Evolutionary conservation across 352 stramenopile genomes (phyloP), one percentile per base, ranked within the genome.

Genomic region (Globisporangium nagaii): DNA sequence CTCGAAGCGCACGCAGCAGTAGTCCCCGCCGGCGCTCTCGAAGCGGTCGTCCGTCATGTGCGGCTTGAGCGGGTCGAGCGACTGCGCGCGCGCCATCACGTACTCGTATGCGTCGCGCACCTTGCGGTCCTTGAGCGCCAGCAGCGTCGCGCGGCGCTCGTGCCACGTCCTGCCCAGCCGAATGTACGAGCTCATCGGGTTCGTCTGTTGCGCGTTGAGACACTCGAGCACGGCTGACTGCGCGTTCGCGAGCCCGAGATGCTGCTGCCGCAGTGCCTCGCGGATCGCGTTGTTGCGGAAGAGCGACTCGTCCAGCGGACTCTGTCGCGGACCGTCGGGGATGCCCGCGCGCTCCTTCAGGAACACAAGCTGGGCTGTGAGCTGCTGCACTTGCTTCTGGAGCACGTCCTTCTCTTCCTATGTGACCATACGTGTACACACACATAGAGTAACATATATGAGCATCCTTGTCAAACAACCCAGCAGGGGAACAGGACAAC

Each of bases 1-100:
- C 37, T 84, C 74, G 48, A 84, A 84, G 43, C 77, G 79, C 19
- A 79, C 65, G 12, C 64, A 76, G 50, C 66, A 84, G n/a, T 59
- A 83, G 45, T 88, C 66, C 27, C 75, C 73, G 4, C 64, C 57
- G 0, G 52, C 25, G 0, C 61, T 73, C 52, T 79, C 70, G 48
- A 83, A 88, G 27, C 75, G 72, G 39, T 56, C 43, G 40, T 83
- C 72, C 10, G 70, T 58, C 27, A 70, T 66, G 60, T 71, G 77
- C 9, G 54, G 58, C 44, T 62, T 71, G 13, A 62, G 41, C 9
- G 60, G 62, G 27, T 66, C 51, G 12, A 75, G 41, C 0, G 60
- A 28, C 6, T 48, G 43, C 2, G 62, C 36, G 10, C 71, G 66
- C 27, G 62, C 58, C 32, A 56, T 51, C 25, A 78, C 60, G 48